Evolutionary conservation across 805 yeast species (phyloP).

Genomic region (Helenozyma baotianmanensis): DNA sequence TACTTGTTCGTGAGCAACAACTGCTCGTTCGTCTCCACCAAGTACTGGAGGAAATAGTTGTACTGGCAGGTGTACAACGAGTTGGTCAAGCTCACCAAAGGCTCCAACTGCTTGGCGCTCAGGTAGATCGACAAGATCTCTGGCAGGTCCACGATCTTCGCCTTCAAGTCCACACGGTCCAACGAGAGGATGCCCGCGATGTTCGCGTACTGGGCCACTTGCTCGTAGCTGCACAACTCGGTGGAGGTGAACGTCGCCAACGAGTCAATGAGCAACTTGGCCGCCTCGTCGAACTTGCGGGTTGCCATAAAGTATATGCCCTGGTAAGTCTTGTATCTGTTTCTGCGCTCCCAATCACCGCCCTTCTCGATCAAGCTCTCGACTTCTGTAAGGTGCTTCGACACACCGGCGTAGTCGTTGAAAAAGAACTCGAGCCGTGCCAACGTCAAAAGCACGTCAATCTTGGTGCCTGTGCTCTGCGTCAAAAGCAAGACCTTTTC

Average conservation of each 20-base stretch:
- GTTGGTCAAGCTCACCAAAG: conserved; percentile 78
- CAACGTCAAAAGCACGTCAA: conserved; percentile 78
- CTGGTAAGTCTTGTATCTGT: conserved; percentile 84
- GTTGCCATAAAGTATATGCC: conserved; percentile 83
- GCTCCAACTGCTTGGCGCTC: conserved; percentile 65
- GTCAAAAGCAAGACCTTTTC: conserved; percentile 72
- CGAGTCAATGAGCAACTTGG: conserved; percentile 80
- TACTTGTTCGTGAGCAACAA: conserved; percentile 61
- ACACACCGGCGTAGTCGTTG: conserved; percentile 66
- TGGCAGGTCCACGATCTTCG: conserved; percentile 86
- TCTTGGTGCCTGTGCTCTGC: conserved; percentile 84
- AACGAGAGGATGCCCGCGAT: conserved; percentile 83
- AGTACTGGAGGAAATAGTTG: conserved; percentile 66
- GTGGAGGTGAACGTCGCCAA: conserved; percentile 93
- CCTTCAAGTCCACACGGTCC: conserved; percentile 78
- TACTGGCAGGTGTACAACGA: conserved; percentile 88
- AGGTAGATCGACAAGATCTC: conserved; percentile 81
- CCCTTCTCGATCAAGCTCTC: conserved; percentile 84
- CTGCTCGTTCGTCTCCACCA: conserved; percentile 72
- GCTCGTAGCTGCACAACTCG: conserved; percentile 84
- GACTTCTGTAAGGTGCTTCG: conserved; percentile 68
- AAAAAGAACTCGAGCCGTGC: conserved; percentile 87
- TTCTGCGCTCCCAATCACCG: conserved; percentile 99
- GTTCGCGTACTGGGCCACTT: conserved; percentile 83
- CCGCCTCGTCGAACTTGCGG: conserved; percentile 81